Evolutionary conservation across 768 basidiomycete genomes (phyloP).

Genomic region (Cantharellus anzutake): DNA sequence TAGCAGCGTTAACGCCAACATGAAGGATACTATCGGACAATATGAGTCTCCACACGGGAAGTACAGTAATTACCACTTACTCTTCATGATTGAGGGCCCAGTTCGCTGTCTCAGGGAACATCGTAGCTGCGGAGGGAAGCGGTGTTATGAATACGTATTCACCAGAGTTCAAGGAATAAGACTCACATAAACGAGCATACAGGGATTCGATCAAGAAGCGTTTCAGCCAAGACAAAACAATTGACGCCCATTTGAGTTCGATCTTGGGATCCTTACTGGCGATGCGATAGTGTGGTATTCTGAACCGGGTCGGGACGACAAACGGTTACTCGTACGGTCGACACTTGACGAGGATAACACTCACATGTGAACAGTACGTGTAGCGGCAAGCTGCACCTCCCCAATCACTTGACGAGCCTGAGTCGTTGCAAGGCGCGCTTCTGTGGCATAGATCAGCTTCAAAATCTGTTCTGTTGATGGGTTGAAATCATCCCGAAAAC

Average conservation of each 20-base stretch:
- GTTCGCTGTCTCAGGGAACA: conserved; percentile 44
- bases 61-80: conserved; percentile 18
- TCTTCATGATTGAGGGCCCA: conserved; percentile 38
- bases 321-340: background rate
- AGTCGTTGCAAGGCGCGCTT: background rate
- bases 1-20: conserved; percentile 36
- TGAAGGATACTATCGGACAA: conserved; percentile 27
- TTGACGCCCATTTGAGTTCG: conserved; percentile 10
- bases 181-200: conserved; percentile 35
- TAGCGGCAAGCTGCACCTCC: conserved; percentile 25
- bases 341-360: conserved; percentile 10
- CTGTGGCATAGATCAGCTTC: background rate
- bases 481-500: conserved; percentile 39
- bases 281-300: conserved; percentile 41
- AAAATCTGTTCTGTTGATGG: background rate
- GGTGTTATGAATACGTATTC: background rate
- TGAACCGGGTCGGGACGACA: conserved; percentile 10
- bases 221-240: conserved; percentile 25
- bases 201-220: conserved; percentile 37
- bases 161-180: background rate
- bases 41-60: background rate
- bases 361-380: conserved; percentile 37
- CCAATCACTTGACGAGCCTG: conserved; percentile 18
- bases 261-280: conserved; percentile 19
- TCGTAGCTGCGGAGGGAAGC: conserved; percentile 21